Evolutionary conservation across 805 yeast genomes (phyloP).

Genomic region (Saccharomycopsis oosterbeekiorum): DNA sequence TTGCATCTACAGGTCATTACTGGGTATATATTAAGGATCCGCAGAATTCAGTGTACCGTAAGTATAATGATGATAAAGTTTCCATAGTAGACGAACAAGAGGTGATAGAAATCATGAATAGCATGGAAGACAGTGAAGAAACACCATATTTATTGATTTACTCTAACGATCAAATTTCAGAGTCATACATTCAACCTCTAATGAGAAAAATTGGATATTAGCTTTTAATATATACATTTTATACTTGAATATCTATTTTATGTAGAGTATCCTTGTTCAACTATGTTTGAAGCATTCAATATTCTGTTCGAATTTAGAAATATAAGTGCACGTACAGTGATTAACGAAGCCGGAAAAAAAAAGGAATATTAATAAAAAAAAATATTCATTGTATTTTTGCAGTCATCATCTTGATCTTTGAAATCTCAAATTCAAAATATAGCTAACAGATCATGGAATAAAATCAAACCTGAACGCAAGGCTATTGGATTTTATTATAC

Average conservation of each 20-base stretch:
- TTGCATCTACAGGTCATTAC: constrained; percentile 89
- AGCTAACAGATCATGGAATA: not conserved
- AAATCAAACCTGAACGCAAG: too few relatives aligned
- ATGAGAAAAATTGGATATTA: constrained; percentile 31
- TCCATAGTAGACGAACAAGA: constrained; percentile 55
- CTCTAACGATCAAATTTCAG: constrained; percentile 51
- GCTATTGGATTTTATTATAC: too few relatives aligned
- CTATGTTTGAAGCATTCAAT: too few relatives aligned
- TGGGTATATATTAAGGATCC: constrained; percentile 90
- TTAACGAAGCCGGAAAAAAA: not conserved
- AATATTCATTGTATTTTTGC: not conserved
- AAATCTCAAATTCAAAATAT: not conserved
- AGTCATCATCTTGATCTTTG: not conserved
- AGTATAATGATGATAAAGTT: constrained; percentile 94
- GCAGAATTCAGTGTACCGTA: constrained; percentile 57
- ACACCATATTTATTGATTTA: constrained; percentile 91
- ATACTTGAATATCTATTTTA: too few relatives aligned
- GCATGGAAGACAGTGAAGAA: constrained; percentile 62
- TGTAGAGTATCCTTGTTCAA: too few relatives aligned
- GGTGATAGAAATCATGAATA: constrained; percentile 50
- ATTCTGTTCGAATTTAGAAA: not conserved
- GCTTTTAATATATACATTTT: not conserved
- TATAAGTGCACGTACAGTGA: not conserved
- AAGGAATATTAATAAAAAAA: not conserved
- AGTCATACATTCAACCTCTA: constrained; percentile 53